Base-by-base conservation (phyloP, 768 basidiomycete genomes). In the Cystofilobasidium bisporidii region DNA sequence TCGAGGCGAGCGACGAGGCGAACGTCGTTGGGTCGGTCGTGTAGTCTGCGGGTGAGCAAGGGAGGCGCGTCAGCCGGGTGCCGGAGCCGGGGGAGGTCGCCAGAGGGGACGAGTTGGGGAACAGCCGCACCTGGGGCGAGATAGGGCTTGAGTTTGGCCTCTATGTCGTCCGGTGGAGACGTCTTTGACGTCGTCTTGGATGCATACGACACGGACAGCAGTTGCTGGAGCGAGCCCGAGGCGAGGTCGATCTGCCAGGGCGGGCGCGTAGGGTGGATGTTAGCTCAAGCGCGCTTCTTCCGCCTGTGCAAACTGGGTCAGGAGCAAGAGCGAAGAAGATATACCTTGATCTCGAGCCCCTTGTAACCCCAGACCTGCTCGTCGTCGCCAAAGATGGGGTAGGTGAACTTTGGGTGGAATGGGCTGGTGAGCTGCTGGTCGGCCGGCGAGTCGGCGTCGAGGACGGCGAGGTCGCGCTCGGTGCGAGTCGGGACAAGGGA, bases 281-380 rank as follows among this genome's bases (percentile, higher is more conserved):
- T 5, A 36, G 36, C 6, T 36, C 36, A 12, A 36, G 36, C 6
- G 36, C 36, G 36, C 6, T 12, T 5, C 6, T 5, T 36, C 36
- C 5, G 36, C 36, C 36, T 36, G 36, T n/a, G n/a, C n/a, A n/a
- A n/a, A n/a, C n/a, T n/a, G n/a, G n/a, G n/a, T n/a, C n/a, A n/a
- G n/a, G n/a, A n/a, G n/a, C n/a, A n/a, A n/a, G n/a, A n/a, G n/a
- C n/a, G n/a, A n/a, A n/a, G n/a, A n/a, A n/a, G n/a, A n/a, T n/a
- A n/a, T 74, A 96, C 92, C 75, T 94, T 85, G 72, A 98, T 86
- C 32, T 82, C 76, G 40, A 99, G 81, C 73, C 86, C 86, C 70
- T 85, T 82, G 78, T 96, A 98, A 2, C 94, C 94, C 75, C 94
- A 97, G 65, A 98, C 87, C 79, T 86, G 92, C 79, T 99, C 92